A percentile compares a stretch with the other conserved stretches of the same genome.
Conservation (phyloP, 352 stramenopile genomes). For the Phytophthora pinifolia region DNA sequence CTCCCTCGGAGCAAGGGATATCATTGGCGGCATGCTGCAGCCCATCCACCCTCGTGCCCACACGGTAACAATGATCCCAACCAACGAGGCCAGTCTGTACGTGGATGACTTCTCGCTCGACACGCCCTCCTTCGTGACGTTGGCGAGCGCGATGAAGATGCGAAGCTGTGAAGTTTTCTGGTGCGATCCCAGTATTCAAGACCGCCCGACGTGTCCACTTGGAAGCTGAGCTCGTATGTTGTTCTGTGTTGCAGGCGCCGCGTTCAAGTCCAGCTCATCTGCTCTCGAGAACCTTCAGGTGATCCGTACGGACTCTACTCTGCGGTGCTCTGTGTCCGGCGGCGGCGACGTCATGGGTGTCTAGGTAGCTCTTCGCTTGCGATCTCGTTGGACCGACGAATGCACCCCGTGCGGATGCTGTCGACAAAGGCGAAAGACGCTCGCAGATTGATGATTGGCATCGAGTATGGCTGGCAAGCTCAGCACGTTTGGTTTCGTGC, state of each 20-base stretch:
- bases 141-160: constrained; percentile 31
- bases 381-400: constrained; percentile 28
- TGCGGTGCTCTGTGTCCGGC: constrained; percentile 21
- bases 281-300: constrained; percentile 12
- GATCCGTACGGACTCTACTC: constrained; percentile 23
- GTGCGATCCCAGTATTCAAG: constrained; percentile 2
- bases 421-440: constrained; percentile 19
- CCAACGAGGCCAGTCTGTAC: constrained; percentile 32
- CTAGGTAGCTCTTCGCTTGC: constrained; percentile 13
- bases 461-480: constrained; percentile 26
- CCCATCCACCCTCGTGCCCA: constrained; percentile 18
- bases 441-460: constrained; percentile 21
- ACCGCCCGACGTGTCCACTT: too few relatives aligned
- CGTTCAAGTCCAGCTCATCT: constrained; percentile 27
- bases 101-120: constrained; percentile 28
- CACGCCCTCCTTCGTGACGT: constrained; percentile 22
- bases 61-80: constrained; percentile 16
- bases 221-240: neutral
- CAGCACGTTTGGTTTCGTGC: constrained; percentile 26
- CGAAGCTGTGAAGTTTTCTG: constrained; percentile 25
- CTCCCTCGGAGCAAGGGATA: constrained; percentile 4
- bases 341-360: constrained; percentile 18
- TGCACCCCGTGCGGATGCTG: constrained; percentile 27
- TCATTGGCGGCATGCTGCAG: constrained; percentile 8
- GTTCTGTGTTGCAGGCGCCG: constrained; percentile 7